Percentiles rank a stretch among this genome's conserved stretches.
phyloP scores from a whole-genome alignment of 495 filamentous ascomycete genomes.

The Penicillium simplicissimum region DNA sequence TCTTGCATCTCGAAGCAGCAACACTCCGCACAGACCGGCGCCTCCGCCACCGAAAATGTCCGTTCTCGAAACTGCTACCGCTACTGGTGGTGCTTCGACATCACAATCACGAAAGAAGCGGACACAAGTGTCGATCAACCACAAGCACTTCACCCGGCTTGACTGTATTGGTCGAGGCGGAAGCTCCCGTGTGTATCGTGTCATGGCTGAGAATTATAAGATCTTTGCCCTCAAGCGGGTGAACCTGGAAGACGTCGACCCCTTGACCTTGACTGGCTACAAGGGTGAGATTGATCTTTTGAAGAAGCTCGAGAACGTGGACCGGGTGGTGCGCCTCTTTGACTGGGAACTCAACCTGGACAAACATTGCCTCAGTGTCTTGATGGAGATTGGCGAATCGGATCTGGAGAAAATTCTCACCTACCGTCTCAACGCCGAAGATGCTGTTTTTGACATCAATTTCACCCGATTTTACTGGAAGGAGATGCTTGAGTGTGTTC shows the following conservation, averaged over 20 bases:
- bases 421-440: conserved; percentile 68
- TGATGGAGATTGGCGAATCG: conserved; percentile 99
- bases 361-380: conserved; percentile 80
- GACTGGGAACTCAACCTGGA: conserved; percentile 92
- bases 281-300: conserved; percentile 97
- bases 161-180: conserved; percentile 91
- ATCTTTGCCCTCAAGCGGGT: conserved; percentile 93
- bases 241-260: conserved; percentile 86
- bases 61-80: conserved; percentile 85
- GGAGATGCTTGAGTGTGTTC: conserved; percentile 96
- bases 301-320: conserved; percentile 75
- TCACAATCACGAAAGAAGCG: conserved; percentile 73
- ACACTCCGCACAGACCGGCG: conserved; percentile 81
- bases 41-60: conserved; percentile 93
- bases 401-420: conserved; percentile 87
- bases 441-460: conserved; percentile 75
- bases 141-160: conserved; percentile 83
- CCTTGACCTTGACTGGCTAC: conserved; percentile 78
- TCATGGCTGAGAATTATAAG: conserved; percentile 94
- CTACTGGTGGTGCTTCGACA: conserved; percentile 74
- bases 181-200: conserved; percentile 89
- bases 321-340: conserved; percentile 84
- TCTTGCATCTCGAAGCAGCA: conserved; percentile 70
- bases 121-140: conserved; percentile 81
- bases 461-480: conserved; percentile 98